Evolutionary conservation across 805 yeast species (phyloP).

Genomic region (Cyberlindnera americana): DNA sequence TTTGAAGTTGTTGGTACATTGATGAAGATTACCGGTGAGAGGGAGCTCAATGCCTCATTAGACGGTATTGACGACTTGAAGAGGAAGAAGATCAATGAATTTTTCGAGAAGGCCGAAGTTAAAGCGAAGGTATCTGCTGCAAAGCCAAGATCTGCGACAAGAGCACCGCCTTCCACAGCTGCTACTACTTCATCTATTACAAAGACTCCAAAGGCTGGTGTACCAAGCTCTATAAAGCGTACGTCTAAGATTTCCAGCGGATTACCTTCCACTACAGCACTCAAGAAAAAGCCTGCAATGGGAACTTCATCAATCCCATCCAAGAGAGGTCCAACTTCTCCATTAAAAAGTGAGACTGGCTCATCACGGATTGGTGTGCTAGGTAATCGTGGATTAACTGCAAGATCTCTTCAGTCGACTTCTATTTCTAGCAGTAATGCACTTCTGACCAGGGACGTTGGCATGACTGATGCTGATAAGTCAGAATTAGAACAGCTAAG

Average conservation of each 20-base stretch:
- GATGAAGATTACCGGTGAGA: conserved; percentile 77
- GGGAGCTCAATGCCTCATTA: conserved; percentile 55
- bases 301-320: conserved; percentile 46
- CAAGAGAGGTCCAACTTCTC: conserved; percentile 69
- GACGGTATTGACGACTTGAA: conserved; percentile 77
- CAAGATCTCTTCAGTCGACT: conserved; percentile 37
- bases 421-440: conserved; percentile 13
- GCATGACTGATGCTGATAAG: conserved; percentile 23
- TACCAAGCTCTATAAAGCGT: conserved; percentile 8
- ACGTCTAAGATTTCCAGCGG: conserved; percentile 15
- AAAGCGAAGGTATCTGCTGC: conserved; percentile 35
- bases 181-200: conserved; percentile 3
- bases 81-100: conserved; percentile 61
- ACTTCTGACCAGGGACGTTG: conserved; percentile 1
- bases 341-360: conserved; percentile 43
- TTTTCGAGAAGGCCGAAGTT: conserved; percentile 52
- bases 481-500: conserved; percentile 49
- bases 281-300: conserved; percentile 11
- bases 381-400: conserved; percentile 36
- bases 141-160: conserved; percentile 24
- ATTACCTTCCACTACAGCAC: conserved; percentile 8
- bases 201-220: conserved; percentile 12
- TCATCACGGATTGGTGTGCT: conserved; percentile 26
- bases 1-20: conserved; percentile 76
- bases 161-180: conserved; percentile 22